These are phyloP conservation scores for Punica granatum DNA, from an alignment of 345 rosid species.

Conservation along the genomic window DNA sequence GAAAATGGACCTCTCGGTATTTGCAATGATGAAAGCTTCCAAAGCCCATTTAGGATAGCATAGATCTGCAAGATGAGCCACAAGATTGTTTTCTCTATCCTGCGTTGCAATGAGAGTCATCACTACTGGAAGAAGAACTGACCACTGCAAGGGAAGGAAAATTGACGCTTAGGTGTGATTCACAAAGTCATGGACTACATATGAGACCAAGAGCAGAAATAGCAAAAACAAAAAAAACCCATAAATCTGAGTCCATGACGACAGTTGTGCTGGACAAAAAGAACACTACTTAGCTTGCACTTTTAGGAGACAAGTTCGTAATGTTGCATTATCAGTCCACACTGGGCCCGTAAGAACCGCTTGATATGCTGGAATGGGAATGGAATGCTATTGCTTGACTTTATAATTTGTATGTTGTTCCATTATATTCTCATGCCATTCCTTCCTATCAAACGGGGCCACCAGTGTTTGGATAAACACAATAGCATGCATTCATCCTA, in stretches of 20 bases:
- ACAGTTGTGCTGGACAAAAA: too few species aligned
- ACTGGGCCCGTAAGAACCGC: too few species aligned
- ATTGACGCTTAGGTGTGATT: not conserved
- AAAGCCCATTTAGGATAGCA: conserved; percentile 83
- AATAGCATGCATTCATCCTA: not conserved
- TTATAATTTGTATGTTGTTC: not conserved
- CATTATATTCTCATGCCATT: too few species aligned
- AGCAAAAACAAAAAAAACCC: too few species aligned
- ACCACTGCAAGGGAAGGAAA: conserved; percentile 38
- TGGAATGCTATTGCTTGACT: not conserved
- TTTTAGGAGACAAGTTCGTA: too few species aligned
- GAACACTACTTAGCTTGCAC: too few species aligned
- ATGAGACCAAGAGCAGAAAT: not conserved
- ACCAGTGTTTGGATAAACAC: not conserved
- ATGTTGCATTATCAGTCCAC: too few species aligned
- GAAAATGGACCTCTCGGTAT: conserved; percentile 48
- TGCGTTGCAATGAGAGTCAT: conserved; percentile 70
- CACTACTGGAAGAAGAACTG: conserved; percentile 80
- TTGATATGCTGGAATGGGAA: too few species aligned
- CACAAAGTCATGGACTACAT: not conserved
- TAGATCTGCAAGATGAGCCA: conserved; percentile 42
- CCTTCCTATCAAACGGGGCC: not conserved
- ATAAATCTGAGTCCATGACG: too few species aligned
- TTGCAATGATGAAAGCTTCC: conserved; percentile 71
- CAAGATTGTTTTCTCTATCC: conserved; percentile 28